Percentiles rank a stretch among this genome's conserved stretches.
phyloP scores from a whole-genome alignment of 148 eudicot genomes.

The Persicaria maculosa region DNA sequence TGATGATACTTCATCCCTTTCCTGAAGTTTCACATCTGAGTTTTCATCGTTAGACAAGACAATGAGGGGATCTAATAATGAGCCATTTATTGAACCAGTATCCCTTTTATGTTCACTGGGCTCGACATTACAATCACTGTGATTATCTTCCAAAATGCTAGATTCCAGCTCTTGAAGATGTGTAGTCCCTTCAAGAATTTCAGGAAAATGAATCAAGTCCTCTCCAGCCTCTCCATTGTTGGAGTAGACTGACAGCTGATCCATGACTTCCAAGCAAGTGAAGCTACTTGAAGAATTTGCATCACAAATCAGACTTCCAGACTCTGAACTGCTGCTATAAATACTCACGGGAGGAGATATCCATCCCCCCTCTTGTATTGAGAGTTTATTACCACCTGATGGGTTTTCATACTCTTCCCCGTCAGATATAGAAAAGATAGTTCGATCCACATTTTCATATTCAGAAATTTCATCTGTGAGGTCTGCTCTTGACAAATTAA shows the following conservation, averaged over 20 bases:
- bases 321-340: conserved; percentile 49
- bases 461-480: conserved; percentile 31
- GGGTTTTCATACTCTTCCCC: conserved; percentile 34
- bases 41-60: conserved; percentile 26
- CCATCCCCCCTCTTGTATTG: conserved; percentile 69
- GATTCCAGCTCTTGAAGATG: conserved; percentile 22
- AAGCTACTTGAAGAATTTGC: conserved; percentile 36
- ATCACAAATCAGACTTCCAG: conserved; percentile 39
- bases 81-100: conserved; percentile 20
- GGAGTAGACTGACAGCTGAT: conserved; percentile 25
- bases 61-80: conserved; percentile 21
- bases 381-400: conserved; percentile 23
- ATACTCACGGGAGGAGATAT: conserved; percentile 87
- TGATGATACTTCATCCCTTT: conserved; percentile 27
- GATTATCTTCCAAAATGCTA: conserved; percentile 22
- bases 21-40: conserved; percentile 26
- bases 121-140: conserved; percentile 19
- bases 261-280: conserved; percentile 35
- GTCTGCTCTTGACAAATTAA: conserved; percentile 41
- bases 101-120: conserved; percentile 22
- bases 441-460: conserved; percentile 38
- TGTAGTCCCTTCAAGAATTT: conserved; percentile 20
- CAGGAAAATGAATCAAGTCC: conserved; percentile 20
- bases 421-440: conserved; percentile 26
- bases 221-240: conserved; percentile 27